Evolutionary conservation across 345 rosid genomes (phyloP).

Genomic region (Sonneratia caseolaris): DNA sequence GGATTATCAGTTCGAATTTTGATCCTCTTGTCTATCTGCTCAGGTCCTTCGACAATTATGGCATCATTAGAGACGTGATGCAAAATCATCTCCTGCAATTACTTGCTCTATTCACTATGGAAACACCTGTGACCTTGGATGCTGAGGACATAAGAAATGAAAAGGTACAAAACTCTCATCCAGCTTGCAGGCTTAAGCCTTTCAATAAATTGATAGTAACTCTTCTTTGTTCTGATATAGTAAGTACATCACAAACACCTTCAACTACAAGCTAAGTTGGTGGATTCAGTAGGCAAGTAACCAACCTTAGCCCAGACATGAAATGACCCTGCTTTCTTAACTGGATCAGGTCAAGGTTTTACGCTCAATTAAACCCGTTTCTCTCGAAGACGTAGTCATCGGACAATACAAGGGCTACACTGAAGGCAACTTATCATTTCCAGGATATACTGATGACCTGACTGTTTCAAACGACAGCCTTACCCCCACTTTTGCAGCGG

Average conservation of each 20-base stretch:
- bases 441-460: conserved; percentile 32
- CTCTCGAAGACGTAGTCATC: conserved; percentile 32
- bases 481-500: conserved; percentile 47
- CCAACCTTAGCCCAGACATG: too few relatives aligned
- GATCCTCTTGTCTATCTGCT: neutral
- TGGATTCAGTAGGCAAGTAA: too few relatives aligned
- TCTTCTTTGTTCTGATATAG: too few relatives aligned
- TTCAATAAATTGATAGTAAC: too few relatives aligned
- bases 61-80: conserved; percentile 43
- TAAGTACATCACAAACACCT: too few relatives aligned
- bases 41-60: conserved; percentile 39
- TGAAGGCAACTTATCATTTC: conserved; percentile 22
- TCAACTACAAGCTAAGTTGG: too few relatives aligned
- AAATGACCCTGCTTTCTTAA: neutral
- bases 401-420: conserved; percentile 37
- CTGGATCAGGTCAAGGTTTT: conserved; percentile 38
- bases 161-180: conserved; percentile 19
- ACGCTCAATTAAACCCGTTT: conserved; percentile 31
- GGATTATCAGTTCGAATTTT: neutral
- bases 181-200: neutral
- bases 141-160: conserved; percentile 46
- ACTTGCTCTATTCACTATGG: conserved; percentile 47
- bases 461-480: conserved; percentile 28
- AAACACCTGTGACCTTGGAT: conserved; percentile 48
- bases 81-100: conserved; percentile 48